A percentile compares a stretch with the other conserved stretches of the same genome.
Conservation (phyloP, 306 rosid genomes). For the Lathyrus aphaca region DNA sequence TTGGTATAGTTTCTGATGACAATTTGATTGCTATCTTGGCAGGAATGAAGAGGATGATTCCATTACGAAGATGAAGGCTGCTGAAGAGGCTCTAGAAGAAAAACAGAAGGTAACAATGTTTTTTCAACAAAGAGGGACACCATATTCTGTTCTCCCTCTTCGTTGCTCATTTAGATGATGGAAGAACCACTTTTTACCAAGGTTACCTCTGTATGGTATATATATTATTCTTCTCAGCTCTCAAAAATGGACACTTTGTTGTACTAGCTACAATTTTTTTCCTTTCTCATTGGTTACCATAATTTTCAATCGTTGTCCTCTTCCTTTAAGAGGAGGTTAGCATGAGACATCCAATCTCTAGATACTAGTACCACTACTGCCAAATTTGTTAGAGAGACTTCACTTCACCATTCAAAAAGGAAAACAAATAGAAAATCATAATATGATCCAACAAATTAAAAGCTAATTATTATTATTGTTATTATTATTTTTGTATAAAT, state of each 20-base stretch:
- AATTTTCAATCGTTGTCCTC: constrained; percentile 2
- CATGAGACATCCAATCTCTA: constrained; percentile 16
- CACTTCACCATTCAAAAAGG: constrained; percentile 21
- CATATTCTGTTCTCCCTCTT: constrained; percentile 8
- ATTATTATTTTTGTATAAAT: constrained; percentile 3
- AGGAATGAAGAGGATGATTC: constrained; percentile 87
- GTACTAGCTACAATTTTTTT: constrained; percentile 1
- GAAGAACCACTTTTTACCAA: constrained; percentile 17
- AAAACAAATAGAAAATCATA: constrained; percentile 1
- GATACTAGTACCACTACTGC: background rate
- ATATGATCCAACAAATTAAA: constrained; percentile 24
- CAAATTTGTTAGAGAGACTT: constrained; percentile 9
- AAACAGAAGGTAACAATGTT: constrained; percentile 67
- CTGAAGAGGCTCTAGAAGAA: constrained; percentile 82
- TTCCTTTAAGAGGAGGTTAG: constrained; percentile 30
- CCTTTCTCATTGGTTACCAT: background rate
- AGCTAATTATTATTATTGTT: background rate
- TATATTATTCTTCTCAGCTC: constrained; percentile 23
- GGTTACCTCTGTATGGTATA: constrained; percentile 2
- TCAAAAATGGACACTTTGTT: constrained; percentile 2
- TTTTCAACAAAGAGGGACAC: too few species aligned
- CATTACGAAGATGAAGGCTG: constrained; percentile 75
- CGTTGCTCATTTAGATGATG: constrained; percentile 6
- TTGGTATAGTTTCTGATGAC: constrained; percentile 44
- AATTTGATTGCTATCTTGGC: constrained; percentile 48